These are phyloP conservation scores for Danielozyma ontarioensis DNA, from an alignment of 805 yeast genomes.

Conservation along the genomic window DNA sequence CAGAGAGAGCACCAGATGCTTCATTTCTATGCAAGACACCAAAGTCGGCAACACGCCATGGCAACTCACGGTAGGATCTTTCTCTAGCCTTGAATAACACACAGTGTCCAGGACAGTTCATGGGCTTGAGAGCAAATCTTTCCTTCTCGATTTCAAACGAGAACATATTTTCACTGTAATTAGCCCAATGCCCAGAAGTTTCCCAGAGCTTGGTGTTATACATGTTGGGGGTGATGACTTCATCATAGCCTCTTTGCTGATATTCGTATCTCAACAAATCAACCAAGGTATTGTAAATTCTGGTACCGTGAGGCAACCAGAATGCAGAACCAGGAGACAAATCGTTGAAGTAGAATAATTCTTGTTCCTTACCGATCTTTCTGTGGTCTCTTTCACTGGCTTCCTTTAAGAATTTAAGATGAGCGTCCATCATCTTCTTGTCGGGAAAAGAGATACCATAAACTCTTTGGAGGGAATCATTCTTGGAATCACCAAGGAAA, in stretches of 20 bases:
- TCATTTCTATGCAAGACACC: slow-evolving; percentile 98
- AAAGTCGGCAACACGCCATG: slow-evolving; percentile 98
- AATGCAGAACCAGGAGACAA: slow-evolving; percentile 97
- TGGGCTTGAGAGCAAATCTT: slow-evolving; percentile 89
- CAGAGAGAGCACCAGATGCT: slow-evolving; percentile 87
- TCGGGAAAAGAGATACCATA: slow-evolving; percentile 99
- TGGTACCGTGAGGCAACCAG: slow-evolving; percentile 99
- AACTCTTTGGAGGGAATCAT: slow-evolving; percentile 94
- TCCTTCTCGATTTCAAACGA: slow-evolving; percentile 96
- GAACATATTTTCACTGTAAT: slow-evolving; percentile 97
- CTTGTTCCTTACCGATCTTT: slow-evolving; percentile 94
- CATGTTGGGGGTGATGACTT: slow-evolving; percentile 99
- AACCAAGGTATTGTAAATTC: slow-evolving; percentile 86
- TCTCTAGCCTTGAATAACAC: slow-evolving; percentile 86
- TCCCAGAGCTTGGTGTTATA: slow-evolving; percentile 97
- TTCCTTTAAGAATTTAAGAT: slow-evolving; percentile 89
- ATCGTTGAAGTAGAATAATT: slow-evolving; percentile 90
- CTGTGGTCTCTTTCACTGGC: slow-evolving; percentile 96
- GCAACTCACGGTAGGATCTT: slow-evolving; percentile 93
- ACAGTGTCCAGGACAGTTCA: slow-evolving; percentile 93
- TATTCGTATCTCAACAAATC: slow-evolving; percentile 80
- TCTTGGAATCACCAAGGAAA: slow-evolving; percentile 86
- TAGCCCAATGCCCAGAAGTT: slow-evolving; percentile 98
- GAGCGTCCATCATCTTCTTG: slow-evolving; percentile 92
- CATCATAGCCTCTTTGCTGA: slow-evolving; percentile 92